Conservation (phyloP, 805 yeast species). For the Myxozyma lipomycoides region DNA sequence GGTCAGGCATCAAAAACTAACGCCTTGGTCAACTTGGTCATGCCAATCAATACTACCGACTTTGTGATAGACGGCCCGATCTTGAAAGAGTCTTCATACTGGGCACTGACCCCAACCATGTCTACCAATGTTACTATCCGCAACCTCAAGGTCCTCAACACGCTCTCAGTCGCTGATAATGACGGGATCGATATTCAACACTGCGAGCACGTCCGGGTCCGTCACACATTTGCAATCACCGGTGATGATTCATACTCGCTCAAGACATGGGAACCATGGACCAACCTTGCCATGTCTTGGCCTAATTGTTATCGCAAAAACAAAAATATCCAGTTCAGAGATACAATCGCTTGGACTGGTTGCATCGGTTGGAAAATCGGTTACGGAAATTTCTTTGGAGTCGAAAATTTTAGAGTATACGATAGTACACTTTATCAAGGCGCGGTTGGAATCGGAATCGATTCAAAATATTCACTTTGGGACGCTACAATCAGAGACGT, state of each 20-base stretch:
- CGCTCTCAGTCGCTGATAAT: conserved; percentile 9
- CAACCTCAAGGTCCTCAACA: conserved; percentile 15
- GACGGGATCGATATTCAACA: conserved; percentile 21
- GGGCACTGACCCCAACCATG: conserved; percentile 17
- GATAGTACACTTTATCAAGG: conserved; percentile 15
- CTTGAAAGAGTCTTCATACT: conserved; percentile 12
- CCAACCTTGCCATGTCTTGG: conserved; percentile 11
- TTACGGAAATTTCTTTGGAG: conserved; percentile 13
- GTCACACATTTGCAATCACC: conserved; percentile 9
- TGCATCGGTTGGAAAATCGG: conserved; percentile 21
- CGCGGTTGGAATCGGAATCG: conserved; percentile 16
- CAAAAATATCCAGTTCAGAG: conserved; percentile 4
- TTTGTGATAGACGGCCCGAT: conserved; percentile 15
- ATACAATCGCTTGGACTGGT: conserved; percentile 23
- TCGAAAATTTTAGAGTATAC: neutral
- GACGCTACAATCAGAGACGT: conserved; percentile 3
- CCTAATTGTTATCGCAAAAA: conserved; percentile 1
- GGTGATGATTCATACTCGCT: conserved; percentile 22
- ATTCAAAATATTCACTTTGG: conserved; percentile 2
- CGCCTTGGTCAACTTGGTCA: conserved; percentile 1
- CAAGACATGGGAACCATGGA: conserved; percentile 14
- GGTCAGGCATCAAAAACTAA: conserved; percentile 1
- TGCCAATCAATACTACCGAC: conserved; percentile 8
- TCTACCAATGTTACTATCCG: conserved; percentile 1
- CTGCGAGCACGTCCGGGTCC: conserved; percentile 7